Percentiles rank a stretch among this genome's conserved stretches.
Evolutionary conservation across 2,329 filamentous ascomycete genomes (phyloP).

Genomic region (Botrytis squamosa): DNA sequence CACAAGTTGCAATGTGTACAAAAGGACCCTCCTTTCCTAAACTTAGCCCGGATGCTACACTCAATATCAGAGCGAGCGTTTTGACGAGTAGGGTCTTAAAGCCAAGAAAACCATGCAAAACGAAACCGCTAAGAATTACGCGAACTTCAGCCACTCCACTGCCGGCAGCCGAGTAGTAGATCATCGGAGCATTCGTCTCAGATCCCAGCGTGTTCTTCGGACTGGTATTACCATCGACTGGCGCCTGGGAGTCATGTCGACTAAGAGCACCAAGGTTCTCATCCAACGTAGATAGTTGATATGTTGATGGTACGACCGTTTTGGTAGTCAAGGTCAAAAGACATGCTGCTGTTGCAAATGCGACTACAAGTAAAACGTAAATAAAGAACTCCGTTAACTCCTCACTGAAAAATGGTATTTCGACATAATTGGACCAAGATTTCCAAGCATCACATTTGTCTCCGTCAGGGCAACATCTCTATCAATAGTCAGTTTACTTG

Average conservation of each 20-base stretch:
- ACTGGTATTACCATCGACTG: constrained; percentile 48
- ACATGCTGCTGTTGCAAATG: constrained; percentile 71
- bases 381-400: constrained; percentile 73
- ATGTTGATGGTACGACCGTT: constrained; percentile 85
- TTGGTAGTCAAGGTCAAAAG: constrained; percentile 85
- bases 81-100: constrained; percentile 85
- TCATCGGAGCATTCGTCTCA: constrained; percentile 63
- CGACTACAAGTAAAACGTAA: constrained; percentile 70
- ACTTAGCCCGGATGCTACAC: constrained; percentile 88
- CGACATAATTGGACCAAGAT: constrained; percentile 54
- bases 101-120: constrained; percentile 92
- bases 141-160: constrained; percentile 97
- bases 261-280: constrained; percentile 80
- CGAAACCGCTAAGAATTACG: constrained; percentile 96
- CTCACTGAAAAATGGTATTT: constrained; percentile 40
- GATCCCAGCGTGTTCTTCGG: constrained; percentile 35
- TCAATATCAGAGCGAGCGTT: constrained; percentile 76
- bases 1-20: constrained; percentile 94
- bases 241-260: constrained; percentile 39
- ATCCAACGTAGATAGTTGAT: constrained; percentile 83
- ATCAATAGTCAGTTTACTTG: constrained; percentile 27
- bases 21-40: constrained; percentile 91
- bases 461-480: constrained; percentile 57
- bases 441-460: constrained; percentile 58
- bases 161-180: constrained; percentile 93